A percentile compares a stretch with the other conserved stretches of the same genome.
Evolutionary conservation across 805 yeast genomes (phyloP).

Genomic region (Nakazawaea laoshanensis): DNA sequence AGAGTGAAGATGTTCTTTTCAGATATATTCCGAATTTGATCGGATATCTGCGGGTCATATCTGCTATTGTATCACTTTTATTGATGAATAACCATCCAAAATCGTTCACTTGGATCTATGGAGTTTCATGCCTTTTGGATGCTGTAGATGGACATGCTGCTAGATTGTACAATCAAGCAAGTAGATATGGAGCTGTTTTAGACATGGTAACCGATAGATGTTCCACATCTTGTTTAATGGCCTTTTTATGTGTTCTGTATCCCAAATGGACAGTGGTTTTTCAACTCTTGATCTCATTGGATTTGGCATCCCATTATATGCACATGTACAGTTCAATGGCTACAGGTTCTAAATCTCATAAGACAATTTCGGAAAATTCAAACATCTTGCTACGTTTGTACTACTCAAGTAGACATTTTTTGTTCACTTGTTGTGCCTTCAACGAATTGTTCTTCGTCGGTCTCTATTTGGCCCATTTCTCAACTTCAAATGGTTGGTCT

Average conservation of each 20-base stretch:
- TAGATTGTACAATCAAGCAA: slow-evolving; percentile 77
- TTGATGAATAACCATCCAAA: slow-evolving; percentile 83
- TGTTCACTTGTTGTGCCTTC: slow-evolving; percentile 85
- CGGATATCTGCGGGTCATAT: slow-evolving; percentile 78
- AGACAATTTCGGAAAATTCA: slow-evolving; percentile 63
- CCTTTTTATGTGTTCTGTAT: slow-evolving; percentile 73
- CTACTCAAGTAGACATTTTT: slow-evolving; percentile 76
- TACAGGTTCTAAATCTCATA: slow-evolving; percentile 76
- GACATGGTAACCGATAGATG: slow-evolving; percentile 99
- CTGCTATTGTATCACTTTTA: slow-evolving; percentile 72
- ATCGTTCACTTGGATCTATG: slow-evolving; percentile 67
- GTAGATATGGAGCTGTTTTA: slow-evolving; percentile 90
- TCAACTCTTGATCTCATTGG: slow-evolving; percentile 80
- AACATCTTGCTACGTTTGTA: slow-evolving; percentile 73
- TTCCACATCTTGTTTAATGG: slow-evolving; percentile 88
- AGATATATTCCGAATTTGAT: slow-evolving; percentile 85
- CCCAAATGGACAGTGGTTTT: slow-evolving; percentile 63
- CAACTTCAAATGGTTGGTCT: slow-evolving; percentile 24
- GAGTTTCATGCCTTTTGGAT: slow-evolving; percentile 84
- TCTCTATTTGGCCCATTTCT: slow-evolving; percentile 67
- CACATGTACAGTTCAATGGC: slow-evolving; percentile 94
- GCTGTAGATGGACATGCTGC: slow-evolving; percentile 98
- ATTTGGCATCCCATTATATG: slow-evolving; percentile 91
- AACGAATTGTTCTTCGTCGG: slow-evolving; percentile 93
- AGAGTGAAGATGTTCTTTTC: slow-evolving; percentile 10